Percentiles rank a stretch among this genome's conserved stretches.
phyloP scores from a whole-genome alignment of 441 rosid genomes.

The Populus trichocarpa region DNA sequence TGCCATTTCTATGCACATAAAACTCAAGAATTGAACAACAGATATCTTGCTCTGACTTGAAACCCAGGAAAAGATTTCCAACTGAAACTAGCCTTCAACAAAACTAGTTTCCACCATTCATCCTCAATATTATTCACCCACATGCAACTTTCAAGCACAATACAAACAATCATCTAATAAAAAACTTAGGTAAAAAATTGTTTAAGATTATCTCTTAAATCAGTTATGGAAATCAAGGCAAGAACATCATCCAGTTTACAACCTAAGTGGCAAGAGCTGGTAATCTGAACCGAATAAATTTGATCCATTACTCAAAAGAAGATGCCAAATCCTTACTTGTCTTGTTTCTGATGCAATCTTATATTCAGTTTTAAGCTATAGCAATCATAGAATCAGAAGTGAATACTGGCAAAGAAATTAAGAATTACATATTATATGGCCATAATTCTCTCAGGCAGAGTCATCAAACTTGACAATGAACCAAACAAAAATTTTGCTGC shows the following conservation, averaged over 20 bases:
- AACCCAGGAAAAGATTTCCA: neutral
- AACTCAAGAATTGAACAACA: neutral
- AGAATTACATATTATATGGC: constrained; percentile 1
- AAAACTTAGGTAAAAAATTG: neutral
- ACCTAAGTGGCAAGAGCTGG: neutral
- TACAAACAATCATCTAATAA: neutral
- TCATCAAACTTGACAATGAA: neutral
- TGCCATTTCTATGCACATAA: neutral
- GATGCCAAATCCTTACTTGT: neutral
- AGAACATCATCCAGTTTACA: neutral
- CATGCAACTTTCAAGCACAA: neutral
- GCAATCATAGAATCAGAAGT: neutral
- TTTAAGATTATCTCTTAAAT: neutral
- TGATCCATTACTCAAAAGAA: neutral
- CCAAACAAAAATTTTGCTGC: neutral
- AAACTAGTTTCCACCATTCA: neutral
- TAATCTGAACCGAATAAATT: no score
- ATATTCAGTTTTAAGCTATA: neutral
- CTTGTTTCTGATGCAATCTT: neutral
- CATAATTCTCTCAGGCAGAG: neutral
- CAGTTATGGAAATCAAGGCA: neutral
- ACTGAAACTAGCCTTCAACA: neutral
- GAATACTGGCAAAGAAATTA: neutral
- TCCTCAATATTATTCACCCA: neutral
- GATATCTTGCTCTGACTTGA: no score